Conservation (phyloP, 2,329 filamentous ascomycete genomes). For the Colletotrichum eremochloae region DNA sequence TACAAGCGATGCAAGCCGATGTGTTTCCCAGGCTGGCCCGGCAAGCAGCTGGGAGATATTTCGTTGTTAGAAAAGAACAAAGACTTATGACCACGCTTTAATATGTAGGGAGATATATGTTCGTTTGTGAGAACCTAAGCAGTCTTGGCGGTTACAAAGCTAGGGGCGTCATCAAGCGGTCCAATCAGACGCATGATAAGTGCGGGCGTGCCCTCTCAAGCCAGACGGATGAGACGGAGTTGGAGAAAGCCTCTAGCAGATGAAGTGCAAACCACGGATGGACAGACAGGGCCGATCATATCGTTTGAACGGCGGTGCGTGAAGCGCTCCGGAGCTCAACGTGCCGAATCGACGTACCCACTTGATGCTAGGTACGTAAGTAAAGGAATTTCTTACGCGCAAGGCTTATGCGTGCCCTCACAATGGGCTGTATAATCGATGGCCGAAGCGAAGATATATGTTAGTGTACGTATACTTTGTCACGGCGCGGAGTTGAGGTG, state of each 20-base stretch:
- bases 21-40: neutral
- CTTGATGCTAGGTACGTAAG: slow-evolving; percentile 8
- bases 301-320: neutral
- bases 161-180: neutral
- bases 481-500: slow-evolving; percentile 3
- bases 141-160: slow-evolving; percentile 21
- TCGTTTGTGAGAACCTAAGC: neutral
- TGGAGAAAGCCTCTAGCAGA: slow-evolving; percentile 10
- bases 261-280: slow-evolving; percentile 15
- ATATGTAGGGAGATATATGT: neutral
- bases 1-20: neutral
- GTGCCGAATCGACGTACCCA: slow-evolving; percentile 34
- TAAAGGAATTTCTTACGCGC: neutral
- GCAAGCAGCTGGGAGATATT: neutral
- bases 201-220: neutral
- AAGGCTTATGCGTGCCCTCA: neutral
- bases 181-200: slow-evolving; percentile 5
- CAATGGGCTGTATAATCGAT: slow-evolving; percentile 7
- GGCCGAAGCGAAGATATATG: slow-evolving; percentile 1
- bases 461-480: neutral
- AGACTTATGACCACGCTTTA: slow-evolving; percentile 31
- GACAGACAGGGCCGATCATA: neutral
- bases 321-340: slow-evolving; percentile 10
- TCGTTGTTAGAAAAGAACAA: slow-evolving; percentile 14
- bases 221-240: slow-evolving; percentile 22